Percentiles rank a stretch among this genome's conserved stretches.
Evolutionary conservation across 164 flowering plant genomes (phyloP).

Genomic region (Vitis rupestris): DNA sequence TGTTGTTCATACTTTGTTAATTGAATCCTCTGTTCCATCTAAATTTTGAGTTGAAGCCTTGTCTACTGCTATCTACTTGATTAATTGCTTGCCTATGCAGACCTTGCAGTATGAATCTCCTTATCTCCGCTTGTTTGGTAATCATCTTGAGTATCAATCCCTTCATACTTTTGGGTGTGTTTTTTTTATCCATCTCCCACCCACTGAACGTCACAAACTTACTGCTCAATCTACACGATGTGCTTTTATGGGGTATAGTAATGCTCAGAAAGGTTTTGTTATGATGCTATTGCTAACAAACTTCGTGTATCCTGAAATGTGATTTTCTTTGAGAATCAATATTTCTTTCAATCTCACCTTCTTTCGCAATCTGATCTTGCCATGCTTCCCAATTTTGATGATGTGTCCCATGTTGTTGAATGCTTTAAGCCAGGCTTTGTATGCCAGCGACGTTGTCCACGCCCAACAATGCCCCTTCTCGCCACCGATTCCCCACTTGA

Average conservation of each 20-base stretch:
- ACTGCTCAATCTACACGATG: constrained; percentile 6
- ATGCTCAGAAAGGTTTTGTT: neutral
- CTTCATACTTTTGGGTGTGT: constrained; percentile 10
- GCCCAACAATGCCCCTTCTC: neutral
- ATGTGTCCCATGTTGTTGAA: too few relatives aligned
- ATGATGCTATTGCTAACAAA: neutral
- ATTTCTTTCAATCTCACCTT: neutral
- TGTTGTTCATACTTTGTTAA: constrained; percentile 8
- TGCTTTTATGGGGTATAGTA: constrained; percentile 14
- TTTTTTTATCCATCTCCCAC: constrained; percentile 15
- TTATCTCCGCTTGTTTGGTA: constrained; percentile 3
- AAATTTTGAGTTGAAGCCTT: constrained; percentile 15
- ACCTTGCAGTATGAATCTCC: neutral
- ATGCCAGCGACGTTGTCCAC: too few relatives aligned
- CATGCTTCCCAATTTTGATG: too few relatives aligned
- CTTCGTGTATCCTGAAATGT: constrained; percentile 7
- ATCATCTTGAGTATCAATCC: constrained; percentile 1
- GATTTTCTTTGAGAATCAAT: constrained; percentile 14
- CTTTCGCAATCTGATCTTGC: too few relatives aligned
- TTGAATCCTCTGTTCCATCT: constrained; percentile 9
- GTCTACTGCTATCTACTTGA: constrained; percentile 6
- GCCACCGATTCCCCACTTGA: neutral
- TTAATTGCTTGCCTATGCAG: constrained; percentile 3
- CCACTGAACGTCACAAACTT: constrained; percentile 5
- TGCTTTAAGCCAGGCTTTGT: too few relatives aligned